A percentile compares a stretch with the other conserved stretches of the same genome.
These are phyloP conservation scores for Botrytis medusae DNA, from an alignment of 2,329 filamentous ascomycete species.

Conservation along the genomic window DNA sequence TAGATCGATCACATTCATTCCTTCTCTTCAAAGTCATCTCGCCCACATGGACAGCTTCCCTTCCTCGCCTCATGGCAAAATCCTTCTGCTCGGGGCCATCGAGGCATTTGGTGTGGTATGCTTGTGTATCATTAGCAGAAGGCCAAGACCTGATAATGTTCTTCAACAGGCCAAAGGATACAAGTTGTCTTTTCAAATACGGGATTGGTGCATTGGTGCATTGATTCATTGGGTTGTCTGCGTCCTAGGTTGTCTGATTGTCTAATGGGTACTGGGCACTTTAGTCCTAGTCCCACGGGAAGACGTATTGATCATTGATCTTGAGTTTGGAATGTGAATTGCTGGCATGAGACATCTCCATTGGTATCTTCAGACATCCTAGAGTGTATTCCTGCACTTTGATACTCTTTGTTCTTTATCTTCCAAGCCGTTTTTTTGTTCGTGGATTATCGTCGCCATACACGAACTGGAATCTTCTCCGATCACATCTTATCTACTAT, in stretches of 20 bases:
- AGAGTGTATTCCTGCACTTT: not conserved
- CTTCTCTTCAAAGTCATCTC: not conserved
- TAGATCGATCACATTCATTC: not conserved
- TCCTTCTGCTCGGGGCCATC: not conserved
- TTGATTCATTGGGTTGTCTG: not conserved
- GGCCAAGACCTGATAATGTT: not conserved
- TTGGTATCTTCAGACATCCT: not conserved
- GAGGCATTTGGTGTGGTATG: not conserved
- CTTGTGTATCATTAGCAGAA: not conserved
- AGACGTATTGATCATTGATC: not conserved
- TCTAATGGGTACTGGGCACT: not conserved
- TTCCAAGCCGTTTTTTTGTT: not conserved
- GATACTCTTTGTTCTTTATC: not conserved
- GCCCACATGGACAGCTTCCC: not conserved
- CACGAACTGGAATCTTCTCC: not conserved
- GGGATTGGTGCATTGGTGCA: not conserved
- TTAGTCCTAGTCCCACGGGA: not conserved
- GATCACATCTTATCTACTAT: not conserved
- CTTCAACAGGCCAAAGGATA: not conserved
- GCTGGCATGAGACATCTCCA: not conserved
- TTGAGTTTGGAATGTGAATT: not conserved
- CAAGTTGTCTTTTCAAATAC: not conserved
- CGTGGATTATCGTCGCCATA: constrained; percentile 19
- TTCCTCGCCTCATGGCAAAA: not conserved
- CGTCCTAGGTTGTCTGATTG: not conserved